Base-by-base conservation (phyloP, 2,329 filamentous ascomycete genomes). In the Akanthomyces uredinophilus region DNA sequence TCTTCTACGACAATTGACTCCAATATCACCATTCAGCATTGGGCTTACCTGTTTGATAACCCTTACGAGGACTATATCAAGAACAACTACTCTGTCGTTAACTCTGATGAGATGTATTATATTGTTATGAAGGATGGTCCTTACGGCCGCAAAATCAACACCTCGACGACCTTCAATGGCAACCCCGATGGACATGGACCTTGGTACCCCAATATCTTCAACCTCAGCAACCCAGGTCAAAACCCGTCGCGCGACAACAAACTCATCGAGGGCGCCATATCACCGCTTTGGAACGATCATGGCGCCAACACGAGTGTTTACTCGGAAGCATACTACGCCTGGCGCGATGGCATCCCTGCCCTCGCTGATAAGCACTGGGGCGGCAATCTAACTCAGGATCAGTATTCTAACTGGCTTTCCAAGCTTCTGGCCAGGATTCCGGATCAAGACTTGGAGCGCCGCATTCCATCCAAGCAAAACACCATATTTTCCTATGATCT, bases 111-210 rank as follows among this genome's bases (percentile, higher is more conserved):
- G n/a, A 62, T 61, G 18, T 61, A 65, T 51, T 70, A 70, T 56
- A 62, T 68, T 1, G 69, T 71, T 1, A 64, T 62, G 43, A 71
- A 71, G 20, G 56, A 61, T 79, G 74, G 65, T 77, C 78, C 1
- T 75, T 83, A 81, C 66, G 74, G 78, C 1, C 73, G 79, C 46
- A 70, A 73, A 5, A 75, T 84, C 60, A 79, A 83, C 65, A 70
- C 79, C 50, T 72, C 75, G 1, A 75, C 76, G 6, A 61, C 64
- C 13, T 70, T 70, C 35, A 72, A 79, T 37, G 68, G 67, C 6
- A 60, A 65, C 20, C 64, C 65, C 0, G 65, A 64, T 22, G 61
- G 58, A 5, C 43, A 61, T 18, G 61, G 62, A 0, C 49, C 65
- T 6, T 70, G 67, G 60, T 61, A 65, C 29, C 68, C 69, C 4